phyloP scores from a whole-genome alignment of 2,329 filamentous ascomycete genomes.

The Penicillium thymicola region DNA sequence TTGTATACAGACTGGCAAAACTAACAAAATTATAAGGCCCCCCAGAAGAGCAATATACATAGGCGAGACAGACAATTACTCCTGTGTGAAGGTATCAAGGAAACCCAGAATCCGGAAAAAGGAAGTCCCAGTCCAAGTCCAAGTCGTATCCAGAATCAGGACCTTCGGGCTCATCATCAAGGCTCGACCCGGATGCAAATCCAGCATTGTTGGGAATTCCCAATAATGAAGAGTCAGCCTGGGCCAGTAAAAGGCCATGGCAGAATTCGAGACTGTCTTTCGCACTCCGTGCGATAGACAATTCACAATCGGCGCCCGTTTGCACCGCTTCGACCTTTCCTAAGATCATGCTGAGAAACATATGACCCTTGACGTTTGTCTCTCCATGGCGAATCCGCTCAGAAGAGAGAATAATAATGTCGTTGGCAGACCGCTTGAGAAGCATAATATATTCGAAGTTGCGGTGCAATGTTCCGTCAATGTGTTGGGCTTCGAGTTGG shows the following conservation, averaged over 20 bases:
- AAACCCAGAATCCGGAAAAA: not conserved
- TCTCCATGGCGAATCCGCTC: not conserved
- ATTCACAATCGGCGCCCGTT: not conserved
- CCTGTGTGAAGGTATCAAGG: not conserved
- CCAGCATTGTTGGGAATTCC: not conserved
- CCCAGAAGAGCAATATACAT: not conserved
- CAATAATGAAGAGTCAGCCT: not conserved
- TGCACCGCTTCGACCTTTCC: not conserved
- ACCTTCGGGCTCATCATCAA: not conserved
- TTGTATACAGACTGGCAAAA: not conserved
- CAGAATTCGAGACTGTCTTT: not conserved
- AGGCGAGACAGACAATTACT: not conserved
- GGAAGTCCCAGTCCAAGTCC: not conserved
- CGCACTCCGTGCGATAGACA: not conserved
- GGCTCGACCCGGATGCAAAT: not conserved
- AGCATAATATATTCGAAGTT: not conserved
- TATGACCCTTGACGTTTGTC: not conserved
- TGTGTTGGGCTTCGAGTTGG: not conserved
- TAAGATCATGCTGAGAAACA: not conserved
- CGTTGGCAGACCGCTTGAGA: not conserved
- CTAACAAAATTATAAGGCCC: not conserved
- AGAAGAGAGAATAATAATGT: not conserved
- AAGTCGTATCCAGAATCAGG: not conserved
- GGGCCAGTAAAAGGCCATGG: not conserved
- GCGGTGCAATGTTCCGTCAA: not conserved